These are phyloP conservation scores for Rhynchosporium secalis DNA, from an alignment of 2,329 filamentous ascomycete genomes.

Conservation along the genomic window DNA sequence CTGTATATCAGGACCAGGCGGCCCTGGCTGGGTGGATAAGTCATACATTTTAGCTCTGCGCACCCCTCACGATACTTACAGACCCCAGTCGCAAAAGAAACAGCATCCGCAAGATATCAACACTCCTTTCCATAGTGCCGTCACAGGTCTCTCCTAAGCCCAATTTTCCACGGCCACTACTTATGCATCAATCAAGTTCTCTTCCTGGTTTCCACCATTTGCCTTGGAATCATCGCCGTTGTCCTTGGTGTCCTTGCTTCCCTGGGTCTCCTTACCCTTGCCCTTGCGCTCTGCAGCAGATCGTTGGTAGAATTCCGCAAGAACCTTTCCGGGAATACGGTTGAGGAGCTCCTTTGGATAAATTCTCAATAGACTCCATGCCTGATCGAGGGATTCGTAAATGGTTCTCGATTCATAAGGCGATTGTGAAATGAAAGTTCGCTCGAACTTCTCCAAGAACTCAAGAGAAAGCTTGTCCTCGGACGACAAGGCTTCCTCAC, in stretches of 20 bases:
- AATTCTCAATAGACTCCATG: constrained; percentile 94
- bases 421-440: constrained; percentile 88
- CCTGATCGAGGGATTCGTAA: constrained; percentile 90
- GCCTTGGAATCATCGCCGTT: constrained; percentile 39
- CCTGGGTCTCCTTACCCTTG: constrained; percentile 59
- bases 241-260: constrained; percentile 47
- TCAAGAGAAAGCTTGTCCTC: constrained; percentile 98
- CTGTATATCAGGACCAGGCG: not conserved
- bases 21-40: constrained; percentile 19
- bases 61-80: constrained; percentile 29
- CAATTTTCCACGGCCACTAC: constrained; percentile 9
- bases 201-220: constrained; percentile 50
- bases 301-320: constrained; percentile 81
- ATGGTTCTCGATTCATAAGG: constrained; percentile 90
- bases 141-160: constrained; percentile 17
- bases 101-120: constrained; percentile 23
- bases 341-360: constrained; percentile 98
- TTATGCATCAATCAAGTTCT: constrained; percentile 63
- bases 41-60: constrained; percentile 31
- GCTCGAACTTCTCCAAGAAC: constrained; percentile 98
- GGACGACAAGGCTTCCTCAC: constrained; percentile 91
- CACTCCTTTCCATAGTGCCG: constrained; percentile 13
- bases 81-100: constrained; percentile 20
- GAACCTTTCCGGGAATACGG: constrained; percentile 80
- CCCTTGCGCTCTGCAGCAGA: constrained; percentile 62